Evolutionary conservation across 2,329 filamentous ascomycete species (phyloP).

Genomic region (Epichloe sp.): DNA sequence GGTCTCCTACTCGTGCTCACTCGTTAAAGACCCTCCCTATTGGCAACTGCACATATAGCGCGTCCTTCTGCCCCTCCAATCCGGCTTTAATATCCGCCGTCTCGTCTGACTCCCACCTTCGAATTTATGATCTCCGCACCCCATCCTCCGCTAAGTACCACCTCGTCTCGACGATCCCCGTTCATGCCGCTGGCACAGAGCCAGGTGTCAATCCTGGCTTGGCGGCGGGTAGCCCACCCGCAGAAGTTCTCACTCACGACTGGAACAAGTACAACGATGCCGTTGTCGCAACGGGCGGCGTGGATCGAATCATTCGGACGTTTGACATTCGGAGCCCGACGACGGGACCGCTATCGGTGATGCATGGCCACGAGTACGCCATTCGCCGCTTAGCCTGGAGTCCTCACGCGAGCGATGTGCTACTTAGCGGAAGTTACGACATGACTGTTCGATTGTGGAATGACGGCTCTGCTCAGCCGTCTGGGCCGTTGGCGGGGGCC

Average conservation of each 20-base stretch:
- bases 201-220: conserved; percentile 19
- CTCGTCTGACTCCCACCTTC: conserved; percentile 75
- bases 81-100: conserved; percentile 78
- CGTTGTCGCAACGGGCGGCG: conserved; percentile 75
- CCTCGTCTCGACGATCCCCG: conserved; percentile 68
- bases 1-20: conserved; percentile 64
- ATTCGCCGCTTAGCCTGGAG: conserved; percentile 80
- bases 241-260: conserved; percentile 85
- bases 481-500: conserved; percentile 21
- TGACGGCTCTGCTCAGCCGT: conserved; percentile 44
- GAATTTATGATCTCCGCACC: conserved; percentile 83
- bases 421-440: conserved; percentile 87
- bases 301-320: conserved; percentile 74
- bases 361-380: conserved; percentile 84
- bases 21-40: conserved; percentile 80
- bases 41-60: conserved; percentile 86
- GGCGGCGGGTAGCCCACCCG: conserved; percentile 41
- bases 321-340: conserved; percentile 77
- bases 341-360: conserved; percentile 56
- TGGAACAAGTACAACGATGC: conserved; percentile 96
- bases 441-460: conserved; percentile 96
- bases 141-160: conserved; percentile 81
- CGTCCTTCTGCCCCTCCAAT: conserved; percentile 80
- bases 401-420: conserved; percentile 77
- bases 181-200: conserved; percentile 53